Base-by-base conservation (phyloP, 2,329 filamentous ascomycete genomes). In the Diaporthe citrichinensis region DNA sequence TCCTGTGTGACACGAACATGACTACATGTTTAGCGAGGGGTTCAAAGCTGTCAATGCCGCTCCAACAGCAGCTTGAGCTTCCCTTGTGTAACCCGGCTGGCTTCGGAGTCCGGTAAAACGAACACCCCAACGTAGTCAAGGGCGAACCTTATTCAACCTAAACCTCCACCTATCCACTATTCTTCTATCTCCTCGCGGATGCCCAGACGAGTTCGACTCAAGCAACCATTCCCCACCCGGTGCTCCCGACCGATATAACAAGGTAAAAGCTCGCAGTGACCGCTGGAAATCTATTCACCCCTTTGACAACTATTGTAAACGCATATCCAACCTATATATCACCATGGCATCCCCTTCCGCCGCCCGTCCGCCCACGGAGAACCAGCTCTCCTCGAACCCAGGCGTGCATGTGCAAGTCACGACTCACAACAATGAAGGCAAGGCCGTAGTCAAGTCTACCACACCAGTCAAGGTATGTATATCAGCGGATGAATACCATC, bases 271-370 rank as follows among this genome's bases (percentile, higher is more conserved):
- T 39, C 34, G 15, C 6, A 39, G 31, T 39, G n/a, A 1, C 46
- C 34, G 14, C 44, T 36, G 14, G 17, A 17, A 34, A 51, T 25
- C 20, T 12, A 39, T 17, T 2, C 6, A 28, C 28, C 36, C 36
- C 23, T 20, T 46, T 14, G 31, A 12, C 46, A 15, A 28, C n/a
- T 49, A 7, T 14, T 28, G 8, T 65, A 34, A 31, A 17, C 34
- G 9, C 23, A 23, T 25, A 31, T 12, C 34, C 41, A 65, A 20
- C 68, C 86, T 90, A n/a, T 85, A 49, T 80, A 81, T 2, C 83
- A 85, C 20, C 8, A 77, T 77, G 53, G 65, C 80, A 68, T 67
- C 76, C 36, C 71, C 76, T 9, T 74, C 79, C 25, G 3, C 28
- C n/a, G 49, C 46, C 39, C 53, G 67, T 39, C 71, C 77, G 25